Evolutionary conservation across 2,329 filamentous ascomycete genomes (phyloP).

Genomic region (Colletotrichum sp.): DNA sequence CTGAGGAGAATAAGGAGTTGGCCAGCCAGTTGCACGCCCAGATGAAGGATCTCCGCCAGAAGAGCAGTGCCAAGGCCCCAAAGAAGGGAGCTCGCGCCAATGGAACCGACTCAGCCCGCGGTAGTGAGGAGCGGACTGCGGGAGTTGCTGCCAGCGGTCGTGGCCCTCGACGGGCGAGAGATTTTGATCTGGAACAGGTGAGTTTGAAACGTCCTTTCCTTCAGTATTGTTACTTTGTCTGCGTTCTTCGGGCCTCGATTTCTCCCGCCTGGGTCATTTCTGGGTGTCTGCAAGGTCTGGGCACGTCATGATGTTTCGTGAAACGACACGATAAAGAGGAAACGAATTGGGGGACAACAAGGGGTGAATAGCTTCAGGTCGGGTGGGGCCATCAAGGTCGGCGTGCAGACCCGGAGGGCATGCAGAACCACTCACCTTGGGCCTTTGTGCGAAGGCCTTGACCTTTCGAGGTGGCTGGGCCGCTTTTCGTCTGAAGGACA

Average conservation of each 20-base stretch:
- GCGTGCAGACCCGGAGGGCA: neutral
- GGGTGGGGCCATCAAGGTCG: neutral
- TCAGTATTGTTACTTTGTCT: slow-evolving; percentile 21
- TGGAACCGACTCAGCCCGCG: slow-evolving; percentile 69
- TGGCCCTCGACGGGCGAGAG: slow-evolving; percentile 76
- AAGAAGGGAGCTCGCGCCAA: slow-evolving; percentile 53
- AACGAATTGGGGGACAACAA: neutral
- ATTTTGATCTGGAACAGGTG: slow-evolving; percentile 85
- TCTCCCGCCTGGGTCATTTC: neutral
- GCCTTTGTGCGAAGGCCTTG: neutral
- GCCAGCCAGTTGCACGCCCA: slow-evolving; percentile 76
- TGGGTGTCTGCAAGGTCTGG: neutral
- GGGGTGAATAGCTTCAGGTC: slow-evolving; percentile 3
- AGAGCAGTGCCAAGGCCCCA: slow-evolving; percentile 54
- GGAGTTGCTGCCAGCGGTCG: slow-evolving; percentile 64
- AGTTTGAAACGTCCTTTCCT: slow-evolving; percentile 38
- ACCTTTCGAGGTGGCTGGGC: neutral
- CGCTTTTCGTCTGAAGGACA: neutral
- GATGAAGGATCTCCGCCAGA: slow-evolving; percentile 63
- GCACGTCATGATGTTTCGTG: neutral
- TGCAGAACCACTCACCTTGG: neutral
- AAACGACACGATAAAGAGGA: neutral
- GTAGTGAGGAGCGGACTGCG: slow-evolving; percentile 78
- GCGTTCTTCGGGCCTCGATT: neutral
- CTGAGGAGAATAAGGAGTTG: slow-evolving; percentile 92